These are phyloP conservation scores for Myxozyma lipomycoides DNA, from an alignment of 805 yeast genomes.

Conservation along the genomic window DNA sequence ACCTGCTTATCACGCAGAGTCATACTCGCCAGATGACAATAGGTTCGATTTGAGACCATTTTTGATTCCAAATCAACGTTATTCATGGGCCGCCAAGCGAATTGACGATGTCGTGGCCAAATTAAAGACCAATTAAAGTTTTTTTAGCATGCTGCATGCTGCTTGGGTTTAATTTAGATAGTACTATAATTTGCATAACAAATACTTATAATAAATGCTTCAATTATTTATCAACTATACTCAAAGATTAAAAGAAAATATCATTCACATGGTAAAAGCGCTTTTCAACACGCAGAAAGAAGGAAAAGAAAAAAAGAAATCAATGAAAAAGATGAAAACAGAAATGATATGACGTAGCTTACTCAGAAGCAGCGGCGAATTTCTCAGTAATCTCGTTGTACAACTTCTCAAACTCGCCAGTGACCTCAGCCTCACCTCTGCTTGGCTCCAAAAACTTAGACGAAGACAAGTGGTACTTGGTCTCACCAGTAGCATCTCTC, in stretches of 20 bases:
- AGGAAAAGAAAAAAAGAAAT: background rate
- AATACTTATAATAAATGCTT: too few relatives aligned
- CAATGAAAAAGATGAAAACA: background rate
- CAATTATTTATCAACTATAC: background rate
- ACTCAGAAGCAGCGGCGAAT: slow-evolving; percentile 94
- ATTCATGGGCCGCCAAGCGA: slow-evolving; percentile 83
- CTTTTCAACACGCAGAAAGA: background rate
- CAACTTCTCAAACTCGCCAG: slow-evolving; percentile 71
- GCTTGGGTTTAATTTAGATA: too few relatives aligned
- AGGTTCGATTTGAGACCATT: slow-evolving; percentile 96
- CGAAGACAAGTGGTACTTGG: slow-evolving; percentile 88
- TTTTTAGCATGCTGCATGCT: slow-evolving; percentile 2
- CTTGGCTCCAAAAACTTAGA: slow-evolving; percentile 96
- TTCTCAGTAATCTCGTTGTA: slow-evolving; percentile 74
- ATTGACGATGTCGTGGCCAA: slow-evolving; percentile 73
- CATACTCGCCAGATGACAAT: slow-evolving; percentile 96
- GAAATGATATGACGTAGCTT: slow-evolving; percentile 25
- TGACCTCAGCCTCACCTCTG: slow-evolving; percentile 76
- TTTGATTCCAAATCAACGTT: slow-evolving; percentile 74
- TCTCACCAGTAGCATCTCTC: slow-evolving; percentile 81
- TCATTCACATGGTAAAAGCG: background rate
- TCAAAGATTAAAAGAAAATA: background rate
- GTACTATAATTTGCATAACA: too few relatives aligned
- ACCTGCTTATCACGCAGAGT: slow-evolving; percentile 96
- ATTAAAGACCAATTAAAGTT: slow-evolving; percentile 35